phyloP scores from a whole-genome alignment of 768 basidiomycete species.

The Strobilomyces confusus region DNA sequence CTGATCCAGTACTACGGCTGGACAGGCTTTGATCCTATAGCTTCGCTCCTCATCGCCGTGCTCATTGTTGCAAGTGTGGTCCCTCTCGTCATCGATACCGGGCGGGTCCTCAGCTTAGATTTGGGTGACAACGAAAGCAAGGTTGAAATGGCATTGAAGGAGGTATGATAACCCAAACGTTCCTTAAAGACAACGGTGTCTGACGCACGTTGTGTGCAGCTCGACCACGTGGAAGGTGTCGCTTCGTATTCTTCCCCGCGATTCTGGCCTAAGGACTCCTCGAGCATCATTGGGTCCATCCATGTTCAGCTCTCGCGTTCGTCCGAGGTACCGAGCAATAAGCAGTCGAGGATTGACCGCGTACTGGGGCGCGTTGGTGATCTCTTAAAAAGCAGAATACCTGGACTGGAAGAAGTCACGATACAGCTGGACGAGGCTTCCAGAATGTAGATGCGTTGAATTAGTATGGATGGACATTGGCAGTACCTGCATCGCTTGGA shows the following conservation, averaged over 20 bases:
- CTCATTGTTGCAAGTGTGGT: constrained; percentile 94
- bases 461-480: constrained; percentile 5
- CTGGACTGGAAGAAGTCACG: constrained; percentile 82
- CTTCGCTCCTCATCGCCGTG: constrained; percentile 92
- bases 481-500: constrained; percentile 8
- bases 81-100: constrained; percentile 92
- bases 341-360: constrained; percentile 41
- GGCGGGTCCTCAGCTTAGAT: constrained; percentile 82
- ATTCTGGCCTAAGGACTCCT: constrained; percentile 96
- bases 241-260: constrained; percentile 75
- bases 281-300: constrained; percentile 83
- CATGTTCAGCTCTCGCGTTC: constrained; percentile 82
- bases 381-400: constrained; percentile 66
- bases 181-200: not conserved
- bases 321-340: constrained; percentile 37
- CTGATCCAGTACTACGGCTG: constrained; percentile 95
- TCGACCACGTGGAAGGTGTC: constrained; percentile 73
- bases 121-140: constrained; percentile 56
- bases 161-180: constrained; percentile 43
- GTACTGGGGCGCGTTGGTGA: constrained; percentile 75
- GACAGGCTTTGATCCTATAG: constrained; percentile 99
- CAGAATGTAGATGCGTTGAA: constrained; percentile 1
- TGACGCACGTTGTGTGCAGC: constrained; percentile 37
- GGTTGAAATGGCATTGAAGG: constrained; percentile 56
- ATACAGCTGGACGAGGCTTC: constrained; percentile 69